Base-by-base conservation (phyloP, 768 basidiomycete genomes). In the Pisolithus tinctorius region DNA sequence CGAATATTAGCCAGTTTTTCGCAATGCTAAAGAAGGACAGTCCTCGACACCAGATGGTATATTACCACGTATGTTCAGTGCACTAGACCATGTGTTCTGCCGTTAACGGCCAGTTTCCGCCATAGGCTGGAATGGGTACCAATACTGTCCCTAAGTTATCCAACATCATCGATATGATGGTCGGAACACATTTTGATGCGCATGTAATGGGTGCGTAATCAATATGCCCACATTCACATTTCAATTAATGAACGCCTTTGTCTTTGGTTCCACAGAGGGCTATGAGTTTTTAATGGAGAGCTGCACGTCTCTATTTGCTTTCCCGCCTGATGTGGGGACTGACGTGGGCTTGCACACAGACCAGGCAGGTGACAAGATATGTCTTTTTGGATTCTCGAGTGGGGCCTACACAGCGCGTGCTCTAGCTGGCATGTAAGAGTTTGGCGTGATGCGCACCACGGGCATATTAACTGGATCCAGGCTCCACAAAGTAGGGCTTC, bases 281-380 rank as follows among this genome's bases (percentile, higher is more conserved):
- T 88, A 88, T 53, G 83, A 83, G 56, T 89, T 88, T 63, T 68
- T 88, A 49, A 88, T 87, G 86, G 77, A 86, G 56, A 85, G 85
- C 52, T 88, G 81, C 80, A 57, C n/a, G 77, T 63, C 2, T 13
- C n/a, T 30, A 16, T 30, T n/a, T 8, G 2, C 37, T 20, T 29
- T 10, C 8, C 13, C 13, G 5, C 34, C 11, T 11, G 34, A 34
- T 34, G 34, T 4, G 10, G 11, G 5, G 34, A 14, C 34, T 29
- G 10, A 43, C 13, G 10, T 17, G 23, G 9, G 29, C 34, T 45
- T 45, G 34, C 45, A 31, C 48, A 14, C 20, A 86, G 83, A 86
- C 50, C 68, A 78, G 34, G 74, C 74, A 16, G 83, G 82, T 0
- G 88, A 91, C 64, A 83, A 81, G 55, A 85, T 92, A 4, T 88